Base-by-base conservation (phyloP, 257 asterid genomes). In the Solanum pinnatisectum region DNA sequence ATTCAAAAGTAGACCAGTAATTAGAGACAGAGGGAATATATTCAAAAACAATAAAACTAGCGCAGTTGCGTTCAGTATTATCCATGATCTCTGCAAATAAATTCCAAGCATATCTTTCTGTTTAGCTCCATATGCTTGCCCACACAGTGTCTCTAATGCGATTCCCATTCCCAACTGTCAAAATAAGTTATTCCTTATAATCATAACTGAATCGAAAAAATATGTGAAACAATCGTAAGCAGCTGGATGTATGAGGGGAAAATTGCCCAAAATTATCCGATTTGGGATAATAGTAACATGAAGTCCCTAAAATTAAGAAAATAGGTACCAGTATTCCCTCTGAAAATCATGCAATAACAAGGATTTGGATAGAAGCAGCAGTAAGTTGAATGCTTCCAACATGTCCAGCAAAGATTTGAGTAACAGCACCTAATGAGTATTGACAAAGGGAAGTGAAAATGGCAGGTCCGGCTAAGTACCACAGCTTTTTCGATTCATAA, bases 71-170 rank as follows among this genome's bases (percentile, higher is more conserved):
- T 42, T 42, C 39, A 87, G 27, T 30, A 87, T 87, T 25, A 87
- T 32, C 89, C 89, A 87, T 82, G 89, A 87, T 36, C 90, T 49
- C 33, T 88, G 88, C 88, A 88, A 72, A 14, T 88, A 88, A 56
- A 88, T 33, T 5, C 88, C 88, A 2, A 88, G 33, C 81, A 88
- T 84, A 22, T 84, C 71, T 7, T 20, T 30, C 4, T 85, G 85
- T 40, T 63, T 63, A 15, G 90, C 90, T 33, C 90, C 90, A 78
- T n/a, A 85, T 36, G 88, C 86, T 74, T 88, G 83, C 10, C 86
- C 88, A 65, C 90, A 88, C 6, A 88, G 85, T 39, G 88, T 84
- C 84, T 84, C 88, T 22, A 88, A 73, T 25, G 85, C 90, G 22
- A 82, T 84, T 72, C 88, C 79, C 88, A 88, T 84, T 18, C 90